Percentiles rank a stretch among this genome's conserved stretches.
phyloP scores from a whole-genome alignment of 495 filamentous ascomycete species.

The Aspergillus ellipticus region DNA sequence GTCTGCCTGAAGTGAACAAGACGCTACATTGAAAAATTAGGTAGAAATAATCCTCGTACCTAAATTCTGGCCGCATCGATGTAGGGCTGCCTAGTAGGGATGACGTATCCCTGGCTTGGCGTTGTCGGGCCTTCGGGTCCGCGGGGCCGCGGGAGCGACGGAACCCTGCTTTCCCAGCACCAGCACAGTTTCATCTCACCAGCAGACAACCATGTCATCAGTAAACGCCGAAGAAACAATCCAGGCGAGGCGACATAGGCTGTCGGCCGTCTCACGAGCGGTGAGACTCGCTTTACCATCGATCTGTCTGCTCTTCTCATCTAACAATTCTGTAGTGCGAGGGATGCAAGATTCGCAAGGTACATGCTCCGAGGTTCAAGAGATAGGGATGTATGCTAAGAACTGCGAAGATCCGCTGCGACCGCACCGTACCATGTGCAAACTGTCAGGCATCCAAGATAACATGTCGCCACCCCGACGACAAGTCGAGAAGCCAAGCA shows the following conservation, averaged over 20 bases:
- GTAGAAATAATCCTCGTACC: too few species aligned
- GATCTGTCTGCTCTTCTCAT: not conserved
- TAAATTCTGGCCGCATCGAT: too few species aligned
- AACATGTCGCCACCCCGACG: slow-evolving; percentile 6
- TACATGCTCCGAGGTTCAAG: not conserved
- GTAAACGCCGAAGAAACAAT: slow-evolving; percentile 4
- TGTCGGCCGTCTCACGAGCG: not conserved
- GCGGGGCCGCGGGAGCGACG: not conserved
- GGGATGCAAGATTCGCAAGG: slow-evolving; percentile 10
- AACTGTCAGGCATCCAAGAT: slow-evolving; percentile 2
- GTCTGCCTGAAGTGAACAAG: too few species aligned
- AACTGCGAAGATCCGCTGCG: slow-evolving; percentile 4
- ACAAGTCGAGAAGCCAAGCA: slow-evolving; percentile 1
- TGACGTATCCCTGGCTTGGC: too few species aligned
- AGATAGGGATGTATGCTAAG: not conserved
- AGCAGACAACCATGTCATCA: not conserved
- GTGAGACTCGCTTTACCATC: not conserved
- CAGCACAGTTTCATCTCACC: not conserved
- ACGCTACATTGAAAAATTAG: too few species aligned
- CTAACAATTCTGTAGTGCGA: slow-evolving; percentile 5
- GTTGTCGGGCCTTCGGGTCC: not conserved
- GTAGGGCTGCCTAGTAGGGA: too few species aligned
- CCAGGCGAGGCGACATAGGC: slow-evolving; percentile 2
- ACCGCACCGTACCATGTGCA: slow-evolving; percentile 6
- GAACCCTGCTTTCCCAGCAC: not conserved